phyloP scores from a whole-genome alignment of 2,329 filamentous ascomycete species.

The Aspergillus pseudoterreus region DNA sequence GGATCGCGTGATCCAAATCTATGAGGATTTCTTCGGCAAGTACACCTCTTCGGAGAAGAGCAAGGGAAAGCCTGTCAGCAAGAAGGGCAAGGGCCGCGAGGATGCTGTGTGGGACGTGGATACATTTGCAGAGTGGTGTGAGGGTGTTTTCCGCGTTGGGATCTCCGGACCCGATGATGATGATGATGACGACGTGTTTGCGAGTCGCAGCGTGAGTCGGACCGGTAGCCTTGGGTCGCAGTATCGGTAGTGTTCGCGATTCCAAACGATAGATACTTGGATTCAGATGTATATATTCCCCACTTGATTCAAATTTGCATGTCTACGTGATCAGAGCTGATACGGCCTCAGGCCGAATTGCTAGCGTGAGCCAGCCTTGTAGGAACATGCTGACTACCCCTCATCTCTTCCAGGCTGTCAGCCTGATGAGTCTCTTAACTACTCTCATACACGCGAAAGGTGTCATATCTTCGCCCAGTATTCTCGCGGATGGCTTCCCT shows the following conservation, averaged over 20 bases:
- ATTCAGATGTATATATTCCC: background rate
- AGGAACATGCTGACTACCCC: too few relatives aligned
- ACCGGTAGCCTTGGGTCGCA: conserved; percentile 10
- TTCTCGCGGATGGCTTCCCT: too few relatives aligned
- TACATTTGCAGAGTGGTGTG: conserved; percentile 61
- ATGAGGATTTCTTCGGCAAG: conserved; percentile 62
- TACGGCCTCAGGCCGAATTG: too few relatives aligned
- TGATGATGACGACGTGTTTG: conserved; percentile 11
- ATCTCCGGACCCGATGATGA: conserved; percentile 22
- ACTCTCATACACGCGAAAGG: too few relatives aligned
- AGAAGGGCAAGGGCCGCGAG: conserved; percentile 58
- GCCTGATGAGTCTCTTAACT: too few relatives aligned
- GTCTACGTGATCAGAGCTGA: too few relatives aligned
- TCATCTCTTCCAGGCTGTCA: too few relatives aligned
- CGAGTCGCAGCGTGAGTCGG: conserved; percentile 13
- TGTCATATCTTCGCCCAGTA: too few relatives aligned
- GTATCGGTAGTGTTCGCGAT: background rate
- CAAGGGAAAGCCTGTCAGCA: conserved; percentile 32
- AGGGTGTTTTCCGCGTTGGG: conserved; percentile 56
- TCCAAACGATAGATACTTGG: background rate
- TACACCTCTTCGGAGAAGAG: conserved; percentile 41
- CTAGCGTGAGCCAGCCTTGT: too few relatives aligned
- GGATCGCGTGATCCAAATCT: conserved; percentile 59
- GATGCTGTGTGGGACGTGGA: conserved; percentile 64
- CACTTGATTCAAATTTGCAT: background rate